Evolutionary conservation across 2,329 filamentous ascomycete species (phyloP).

Genomic region (Ceratocystis diversiconidia): DNA sequence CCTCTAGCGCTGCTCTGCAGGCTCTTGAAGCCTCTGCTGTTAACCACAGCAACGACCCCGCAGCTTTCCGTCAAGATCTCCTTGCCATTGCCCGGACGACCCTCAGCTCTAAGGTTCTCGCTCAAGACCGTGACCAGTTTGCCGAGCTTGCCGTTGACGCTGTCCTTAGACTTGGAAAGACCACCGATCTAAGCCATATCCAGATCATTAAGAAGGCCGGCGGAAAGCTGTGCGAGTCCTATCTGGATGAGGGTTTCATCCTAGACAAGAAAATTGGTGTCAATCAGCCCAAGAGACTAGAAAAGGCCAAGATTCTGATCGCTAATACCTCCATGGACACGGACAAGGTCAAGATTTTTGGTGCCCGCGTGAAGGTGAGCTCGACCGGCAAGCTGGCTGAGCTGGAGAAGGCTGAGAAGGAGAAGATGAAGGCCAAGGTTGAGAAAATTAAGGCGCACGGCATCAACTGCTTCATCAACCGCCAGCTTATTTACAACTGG

Average conservation of each 20-base stretch:
- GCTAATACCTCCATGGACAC: constrained; percentile 99
- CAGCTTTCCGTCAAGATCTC: constrained; percentile 79
- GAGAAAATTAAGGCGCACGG: constrained; percentile 97
- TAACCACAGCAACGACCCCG: constrained; percentile 72
- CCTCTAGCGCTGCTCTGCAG: constrained; percentile 71
- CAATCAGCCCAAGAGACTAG: constrained; percentile 91
- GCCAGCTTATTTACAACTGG: constrained; percentile 99
- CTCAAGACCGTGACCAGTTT: constrained; percentile 88
- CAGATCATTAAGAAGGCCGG: constrained; percentile 99
- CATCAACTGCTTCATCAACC: constrained; percentile 99
- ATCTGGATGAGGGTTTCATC: constrained; percentile 96
- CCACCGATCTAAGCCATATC: constrained; percentile 89
- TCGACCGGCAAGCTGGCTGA: constrained; percentile 96
- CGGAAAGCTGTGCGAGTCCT: constrained; percentile 93
- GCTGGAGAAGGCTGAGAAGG: constrained; percentile 90
- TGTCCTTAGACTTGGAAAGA: constrained; percentile 75
- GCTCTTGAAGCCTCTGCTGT: constrained; percentile 75
- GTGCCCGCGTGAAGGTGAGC: constrained; percentile 88
- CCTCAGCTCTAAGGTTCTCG: constrained; percentile 89
- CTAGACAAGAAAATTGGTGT: constrained; percentile 98
- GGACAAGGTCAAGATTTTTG: constrained; percentile 99
- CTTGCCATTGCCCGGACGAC: constrained; percentile 86
- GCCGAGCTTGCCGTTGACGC: constrained; percentile 80
- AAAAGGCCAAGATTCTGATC: constrained; percentile 96
- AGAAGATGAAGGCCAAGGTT: constrained; percentile 99